phyloP scores from a whole-genome alignment of 306 rosid genomes.

The Sicyos baderoa region DNA sequence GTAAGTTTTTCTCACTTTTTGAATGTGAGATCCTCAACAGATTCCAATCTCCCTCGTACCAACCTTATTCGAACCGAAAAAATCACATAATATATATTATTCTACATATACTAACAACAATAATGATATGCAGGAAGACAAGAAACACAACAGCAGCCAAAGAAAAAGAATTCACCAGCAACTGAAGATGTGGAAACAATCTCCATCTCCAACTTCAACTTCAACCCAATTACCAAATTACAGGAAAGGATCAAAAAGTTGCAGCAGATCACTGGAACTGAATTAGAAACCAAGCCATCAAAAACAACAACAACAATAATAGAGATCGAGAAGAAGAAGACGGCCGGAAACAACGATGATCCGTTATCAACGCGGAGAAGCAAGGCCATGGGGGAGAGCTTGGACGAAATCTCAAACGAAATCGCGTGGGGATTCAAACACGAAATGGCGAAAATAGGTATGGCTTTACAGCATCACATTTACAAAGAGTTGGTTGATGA shows the following conservation, averaged over 20 bases:
- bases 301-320: no score
- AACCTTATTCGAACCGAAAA: no score
- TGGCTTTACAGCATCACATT: slow-evolving; percentile 69
- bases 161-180: slow-evolving; percentile 9
- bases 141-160: background rate
- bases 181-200: background rate
- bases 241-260: background rate
- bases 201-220: background rate
- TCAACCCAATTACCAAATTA: slow-evolving; percentile 1
- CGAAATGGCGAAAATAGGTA: slow-evolving; percentile 67
- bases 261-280: background rate
- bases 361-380: slow-evolving; percentile 26
- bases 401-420: slow-evolving; percentile 57
- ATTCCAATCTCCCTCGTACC: no score
- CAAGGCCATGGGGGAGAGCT: slow-evolving; percentile 45
- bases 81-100: background rate
- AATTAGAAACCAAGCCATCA: background rate
- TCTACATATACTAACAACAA: background rate
- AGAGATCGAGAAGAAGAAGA: background rate
- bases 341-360: background rate
- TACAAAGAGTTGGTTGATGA: slow-evolving; percentile 72
- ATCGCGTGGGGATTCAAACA: slow-evolving; percentile 69
- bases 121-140: background rate
- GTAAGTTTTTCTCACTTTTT: no score
- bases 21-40: no score